Conservation (phyloP, 495 filamentous ascomycete species). For the Cryomyces minteri region DNA sequence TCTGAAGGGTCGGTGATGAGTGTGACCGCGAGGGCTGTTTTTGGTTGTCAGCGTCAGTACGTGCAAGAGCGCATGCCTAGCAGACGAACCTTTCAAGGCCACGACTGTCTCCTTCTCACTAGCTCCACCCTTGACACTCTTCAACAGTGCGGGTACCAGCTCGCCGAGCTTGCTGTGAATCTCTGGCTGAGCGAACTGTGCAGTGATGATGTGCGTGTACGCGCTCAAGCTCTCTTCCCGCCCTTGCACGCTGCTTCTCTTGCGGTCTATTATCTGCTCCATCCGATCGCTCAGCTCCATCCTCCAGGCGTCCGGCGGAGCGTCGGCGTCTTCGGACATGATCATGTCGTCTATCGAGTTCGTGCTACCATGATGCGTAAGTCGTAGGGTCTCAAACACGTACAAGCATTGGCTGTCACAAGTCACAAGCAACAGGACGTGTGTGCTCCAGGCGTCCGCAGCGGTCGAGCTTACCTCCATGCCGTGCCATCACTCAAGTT, state of each 20-base stretch:
- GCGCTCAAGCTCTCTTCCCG: constrained; percentile 52
- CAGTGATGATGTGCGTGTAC: constrained; percentile 55
- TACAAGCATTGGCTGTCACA: too few relatives aligned
- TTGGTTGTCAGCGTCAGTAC: not conserved
- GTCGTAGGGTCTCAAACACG: too few relatives aligned
- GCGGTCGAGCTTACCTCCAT: constrained; percentile 32
- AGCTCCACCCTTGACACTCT: constrained; percentile 50
- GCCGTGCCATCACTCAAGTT: constrained; percentile 48
- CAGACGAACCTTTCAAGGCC: constrained; percentile 35
- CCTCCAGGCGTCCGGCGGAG: constrained; percentile 37
- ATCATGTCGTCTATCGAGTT: constrained; percentile 37
- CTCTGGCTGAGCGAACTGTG: constrained; percentile 52
- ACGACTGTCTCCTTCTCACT: constrained; percentile 56
- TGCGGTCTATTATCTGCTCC: constrained; percentile 68
- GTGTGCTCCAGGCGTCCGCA: not conserved
- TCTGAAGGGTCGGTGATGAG: constrained; percentile 56
- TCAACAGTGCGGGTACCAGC: constrained; percentile 51
- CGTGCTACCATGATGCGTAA: constrained; percentile 7
- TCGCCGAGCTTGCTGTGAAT: constrained; percentile 41
- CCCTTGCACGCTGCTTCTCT: constrained; percentile 62
- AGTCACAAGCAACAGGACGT: not conserved
- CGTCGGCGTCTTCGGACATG: constrained; percentile 31
- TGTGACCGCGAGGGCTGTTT: constrained; percentile 49
- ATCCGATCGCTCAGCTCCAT: constrained; percentile 53
- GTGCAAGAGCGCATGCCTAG: not conserved